Evolutionary conservation across 75 land plant genomes (phyloP).

Genomic region (Cupressus sempervirens): DNA sequence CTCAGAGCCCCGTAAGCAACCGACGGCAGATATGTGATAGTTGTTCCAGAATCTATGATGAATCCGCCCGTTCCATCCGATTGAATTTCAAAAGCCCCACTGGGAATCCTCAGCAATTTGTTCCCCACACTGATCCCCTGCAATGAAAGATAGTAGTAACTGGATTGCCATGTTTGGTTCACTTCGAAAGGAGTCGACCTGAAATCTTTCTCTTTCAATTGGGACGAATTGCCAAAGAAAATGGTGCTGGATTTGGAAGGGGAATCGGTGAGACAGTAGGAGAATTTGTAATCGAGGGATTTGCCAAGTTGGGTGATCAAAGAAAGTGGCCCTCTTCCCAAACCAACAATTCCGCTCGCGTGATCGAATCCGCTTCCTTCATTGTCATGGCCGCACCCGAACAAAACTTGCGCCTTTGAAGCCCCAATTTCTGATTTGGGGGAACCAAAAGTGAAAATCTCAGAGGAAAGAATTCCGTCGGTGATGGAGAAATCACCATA

Average conservation of each 20-base stretch:
- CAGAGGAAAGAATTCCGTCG: slow-evolving; percentile 47
- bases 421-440: too few relatives aligned
- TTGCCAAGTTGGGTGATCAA: slow-evolving; percentile 54
- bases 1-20: slow-evolving; percentile 9
- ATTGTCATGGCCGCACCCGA: neutral
- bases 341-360: slow-evolving; percentile 53
- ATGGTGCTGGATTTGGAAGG: neutral
- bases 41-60: slow-evolving; percentile 35
- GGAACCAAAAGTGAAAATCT: slow-evolving; percentile 42
- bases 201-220: neutral
- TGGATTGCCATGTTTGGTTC: neutral
- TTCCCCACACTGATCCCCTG: slow-evolving; percentile 30
- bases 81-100: slow-evolving; percentile 12
- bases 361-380: slow-evolving; percentile 38
- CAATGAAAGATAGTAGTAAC: slow-evolving; percentile 24
- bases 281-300: slow-evolving; percentile 43
- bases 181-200: slow-evolving; percentile 1
- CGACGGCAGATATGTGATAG: slow-evolving; percentile 21
- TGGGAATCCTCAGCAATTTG: slow-evolving; percentile 7
- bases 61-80: slow-evolving; percentile 22
- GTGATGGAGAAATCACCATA: slow-evolving; percentile 78
- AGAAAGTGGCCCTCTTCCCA: slow-evolving; percentile 62
- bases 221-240: slow-evolving; percentile 11
- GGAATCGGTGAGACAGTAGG: slow-evolving; percentile 52
- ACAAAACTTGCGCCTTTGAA: neutral